phyloP scores from a whole-genome alignment of 345 rosid species.

The Salix exigua region DNA sequence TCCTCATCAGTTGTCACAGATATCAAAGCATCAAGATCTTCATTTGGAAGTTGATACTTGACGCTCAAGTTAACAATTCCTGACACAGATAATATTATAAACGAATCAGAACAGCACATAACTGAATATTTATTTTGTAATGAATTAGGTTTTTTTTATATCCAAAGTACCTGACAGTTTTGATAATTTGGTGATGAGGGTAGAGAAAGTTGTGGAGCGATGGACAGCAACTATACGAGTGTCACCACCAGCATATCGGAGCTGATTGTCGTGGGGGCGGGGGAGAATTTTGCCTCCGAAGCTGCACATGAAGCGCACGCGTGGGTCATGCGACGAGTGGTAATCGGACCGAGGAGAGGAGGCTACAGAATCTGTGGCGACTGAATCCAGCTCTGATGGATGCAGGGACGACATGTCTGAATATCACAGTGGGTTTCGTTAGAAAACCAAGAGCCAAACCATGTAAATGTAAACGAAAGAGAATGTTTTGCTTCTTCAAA shows the following conservation, averaged over 20 bases:
- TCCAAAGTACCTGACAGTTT: slow-evolving; percentile 57
- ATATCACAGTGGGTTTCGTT: background rate
- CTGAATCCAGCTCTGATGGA: slow-evolving; percentile 60
- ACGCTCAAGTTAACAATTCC: slow-evolving; percentile 61
- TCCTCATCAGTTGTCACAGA: slow-evolving; percentile 94
- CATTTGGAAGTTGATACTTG: slow-evolving; percentile 93
- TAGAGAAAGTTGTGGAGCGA: slow-evolving; percentile 56
- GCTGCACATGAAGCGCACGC: slow-evolving; percentile 91
- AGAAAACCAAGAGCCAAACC: background rate
- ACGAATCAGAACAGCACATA: background rate
- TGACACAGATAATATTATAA: slow-evolving; percentile 7
- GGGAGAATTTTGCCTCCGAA: slow-evolving; percentile 95
- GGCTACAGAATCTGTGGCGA: slow-evolving; percentile 50
- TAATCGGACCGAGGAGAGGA: slow-evolving; percentile 82
- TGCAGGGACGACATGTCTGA: slow-evolving; percentile 50
- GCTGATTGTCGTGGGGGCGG: slow-evolving; percentile 90
- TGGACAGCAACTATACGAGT: slow-evolving; percentile 83
- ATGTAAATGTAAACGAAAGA: too few species aligned
- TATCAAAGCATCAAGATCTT: slow-evolving; percentile 91
- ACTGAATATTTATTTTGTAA: background rate
- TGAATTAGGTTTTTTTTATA: background rate
- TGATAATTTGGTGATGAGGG: slow-evolving; percentile 65
- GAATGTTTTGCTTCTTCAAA: background rate
- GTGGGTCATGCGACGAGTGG: slow-evolving; percentile 35
- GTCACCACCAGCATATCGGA: slow-evolving; percentile 93